These are phyloP conservation scores for Lepidium africanum DNA, from an alignment of 345 rosid species.

Conservation along the genomic window DNA sequence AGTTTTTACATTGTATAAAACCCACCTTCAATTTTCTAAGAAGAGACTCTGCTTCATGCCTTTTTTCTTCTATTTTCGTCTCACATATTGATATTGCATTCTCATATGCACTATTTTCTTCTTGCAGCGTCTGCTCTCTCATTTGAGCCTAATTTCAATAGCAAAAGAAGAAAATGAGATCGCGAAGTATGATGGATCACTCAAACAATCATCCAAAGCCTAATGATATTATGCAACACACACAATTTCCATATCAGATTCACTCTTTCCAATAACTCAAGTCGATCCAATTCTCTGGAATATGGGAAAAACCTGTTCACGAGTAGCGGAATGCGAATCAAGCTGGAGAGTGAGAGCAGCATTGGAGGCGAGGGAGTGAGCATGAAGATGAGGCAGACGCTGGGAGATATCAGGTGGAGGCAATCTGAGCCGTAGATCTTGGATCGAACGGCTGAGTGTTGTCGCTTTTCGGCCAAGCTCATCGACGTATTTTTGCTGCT, in stretches of 20 bases:
- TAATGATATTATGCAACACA: not conserved
- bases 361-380: slow-evolving; percentile 88
- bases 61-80: slow-evolving; percentile 57
- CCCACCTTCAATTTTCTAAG: no score
- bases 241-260: not conserved
- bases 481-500: slow-evolving; percentile 63
- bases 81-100: slow-evolving; percentile 78
- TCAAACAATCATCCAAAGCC: not conserved
- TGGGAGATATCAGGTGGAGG: slow-evolving; percentile 86
- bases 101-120: slow-evolving; percentile 73
- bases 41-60: slow-evolving; percentile 43
- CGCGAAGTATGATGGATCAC: not conserved
- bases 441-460: slow-evolving; percentile 72
- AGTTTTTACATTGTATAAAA: no score
- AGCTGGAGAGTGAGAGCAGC: slow-evolving; percentile 89
- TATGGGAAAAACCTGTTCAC: slow-evolving; percentile 54
- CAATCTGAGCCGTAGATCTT: slow-evolving; percentile 74
- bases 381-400: slow-evolving; percentile 87
- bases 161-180: not conserved
- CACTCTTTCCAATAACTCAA: not conserved
- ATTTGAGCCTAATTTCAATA: slow-evolving; percentile 49
- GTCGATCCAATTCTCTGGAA: not conserved
- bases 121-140: slow-evolving; percentile 65
- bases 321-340: slow-evolving; percentile 88
- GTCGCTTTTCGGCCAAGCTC: slow-evolving; percentile 67